Conservation (phyloP, 2,329 filamentous ascomycete species). For the Nothomitra cinnamomea region DNA sequence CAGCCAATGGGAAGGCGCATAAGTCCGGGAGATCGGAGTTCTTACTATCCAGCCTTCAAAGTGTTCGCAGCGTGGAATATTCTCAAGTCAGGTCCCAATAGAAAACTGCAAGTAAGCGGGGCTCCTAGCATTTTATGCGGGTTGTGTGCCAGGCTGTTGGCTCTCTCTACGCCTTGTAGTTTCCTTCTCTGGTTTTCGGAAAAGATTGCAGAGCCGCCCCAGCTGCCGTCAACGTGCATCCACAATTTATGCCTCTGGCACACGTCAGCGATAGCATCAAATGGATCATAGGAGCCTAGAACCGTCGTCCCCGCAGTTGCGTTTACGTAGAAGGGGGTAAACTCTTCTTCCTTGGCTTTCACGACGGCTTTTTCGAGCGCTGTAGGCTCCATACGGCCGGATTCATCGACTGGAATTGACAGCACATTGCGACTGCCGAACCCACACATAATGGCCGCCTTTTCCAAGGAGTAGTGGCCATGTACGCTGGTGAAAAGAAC, state of each 20-base stretch:
- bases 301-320: conserved; percentile 92
- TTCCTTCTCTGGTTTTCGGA: conserved; percentile 44
- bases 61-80: conserved; percentile 75
- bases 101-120: conserved; percentile 78
- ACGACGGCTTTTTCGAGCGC: conserved; percentile 47
- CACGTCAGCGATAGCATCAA: conserved; percentile 49
- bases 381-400: conserved; percentile 52
- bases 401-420: conserved; percentile 52
- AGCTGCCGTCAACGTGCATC: conserved; percentile 85
- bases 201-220: conserved; percentile 78
- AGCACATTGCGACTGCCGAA: conserved; percentile 62
- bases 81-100: conserved; percentile 59
- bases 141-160: conserved; percentile 66
- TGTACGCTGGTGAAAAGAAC: conserved; percentile 78
- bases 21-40: not conserved
- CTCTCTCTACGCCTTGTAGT: conserved; percentile 52
- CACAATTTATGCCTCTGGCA: conserved; percentile 61
- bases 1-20: conserved; percentile 1
- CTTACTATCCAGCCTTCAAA: conserved; percentile 58
- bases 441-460: conserved; percentile 81
- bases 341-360: conserved; percentile 45
- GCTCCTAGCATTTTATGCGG: conserved; percentile 96
- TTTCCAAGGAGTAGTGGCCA: conserved; percentile 89
- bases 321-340: conserved; percentile 86
- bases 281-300: conserved; percentile 72